phyloP scores from a whole-genome alignment of 176 grass and related monocot species.

The Triticum turgidum region DNA sequence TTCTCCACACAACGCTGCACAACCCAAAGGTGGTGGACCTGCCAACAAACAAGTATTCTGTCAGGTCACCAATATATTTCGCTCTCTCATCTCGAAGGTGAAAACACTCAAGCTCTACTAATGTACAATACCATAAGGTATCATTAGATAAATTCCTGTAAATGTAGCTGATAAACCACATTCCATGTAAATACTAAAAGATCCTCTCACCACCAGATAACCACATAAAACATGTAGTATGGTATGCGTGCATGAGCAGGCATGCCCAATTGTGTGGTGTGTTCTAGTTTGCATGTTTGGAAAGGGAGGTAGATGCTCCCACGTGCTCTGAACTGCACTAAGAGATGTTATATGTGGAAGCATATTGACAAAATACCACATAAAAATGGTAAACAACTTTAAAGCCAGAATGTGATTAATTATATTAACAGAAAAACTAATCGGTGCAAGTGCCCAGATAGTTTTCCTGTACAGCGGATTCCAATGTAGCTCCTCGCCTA shows the following conservation, averaged over 20 bases:
- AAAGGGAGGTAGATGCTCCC: not conserved
- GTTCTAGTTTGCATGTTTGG: not conserved
- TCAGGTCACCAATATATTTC: not conserved
- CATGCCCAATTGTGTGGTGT: not conserved
- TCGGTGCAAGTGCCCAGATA: too few relatives aligned
- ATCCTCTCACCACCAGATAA: not conserved
- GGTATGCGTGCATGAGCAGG: not conserved
- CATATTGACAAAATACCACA: not conserved
- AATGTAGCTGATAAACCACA: not conserved
- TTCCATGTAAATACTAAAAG: not conserved
- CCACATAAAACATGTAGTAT: not conserved
- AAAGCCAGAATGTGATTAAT: not conserved
- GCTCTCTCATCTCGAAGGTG: not conserved
- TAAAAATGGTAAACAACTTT: not conserved
- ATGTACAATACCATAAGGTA: not conserved
- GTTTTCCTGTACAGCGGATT: too few relatives aligned
- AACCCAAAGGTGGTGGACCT: conserved; percentile 36
- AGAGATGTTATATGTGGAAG: not conserved
- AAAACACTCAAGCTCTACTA: not conserved
- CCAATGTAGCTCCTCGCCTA: too few relatives aligned
- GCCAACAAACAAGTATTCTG: conserved; percentile 8
- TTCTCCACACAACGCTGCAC: conserved; percentile 19
- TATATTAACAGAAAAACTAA: too few relatives aligned
- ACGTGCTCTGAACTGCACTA: not conserved
- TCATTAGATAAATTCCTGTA: not conserved